Evolutionary conservation across 2,329 filamentous ascomycete genomes (phyloP).

Genomic region (Fusarium scirpi): DNA sequence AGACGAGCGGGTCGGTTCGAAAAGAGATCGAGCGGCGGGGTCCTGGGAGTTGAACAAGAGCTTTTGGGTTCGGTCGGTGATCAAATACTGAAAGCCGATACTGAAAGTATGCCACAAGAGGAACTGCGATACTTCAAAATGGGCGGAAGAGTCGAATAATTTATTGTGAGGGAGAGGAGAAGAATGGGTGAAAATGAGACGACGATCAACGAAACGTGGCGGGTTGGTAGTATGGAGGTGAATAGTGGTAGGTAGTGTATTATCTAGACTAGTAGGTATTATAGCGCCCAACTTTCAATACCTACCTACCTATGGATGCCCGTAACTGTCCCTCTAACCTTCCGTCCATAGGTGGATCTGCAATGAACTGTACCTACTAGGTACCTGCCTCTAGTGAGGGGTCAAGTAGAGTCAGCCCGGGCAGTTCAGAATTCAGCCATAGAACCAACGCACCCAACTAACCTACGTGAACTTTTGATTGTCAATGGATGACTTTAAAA

Average conservation of each 20-base stretch:
- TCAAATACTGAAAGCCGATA: conserved; percentile 7
- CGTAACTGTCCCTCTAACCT: neutral
- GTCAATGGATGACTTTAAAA: neutral
- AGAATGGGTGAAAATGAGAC: conserved; percentile 22
- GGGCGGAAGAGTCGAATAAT: neutral
- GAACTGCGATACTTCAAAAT: neutral
- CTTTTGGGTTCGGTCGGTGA: conserved; percentile 8
- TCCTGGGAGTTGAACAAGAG: conserved; percentile 15
- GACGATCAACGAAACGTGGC: conserved; percentile 19
- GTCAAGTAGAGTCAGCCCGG: neutral
- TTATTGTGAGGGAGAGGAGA: neutral
- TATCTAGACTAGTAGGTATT: neutral
- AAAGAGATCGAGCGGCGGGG: conserved; percentile 29
- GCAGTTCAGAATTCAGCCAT: neutral
- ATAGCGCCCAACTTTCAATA: neutral
- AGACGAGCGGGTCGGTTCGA: conserved; percentile 11
- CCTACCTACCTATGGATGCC: neutral
- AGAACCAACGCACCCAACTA: neutral
- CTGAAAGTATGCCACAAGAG: neutral
- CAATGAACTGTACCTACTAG: neutral
- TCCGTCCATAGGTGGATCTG: neutral
- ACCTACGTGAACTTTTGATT: neutral
- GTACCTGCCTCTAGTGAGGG: neutral
- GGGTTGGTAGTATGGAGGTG: conserved; percentile 5
- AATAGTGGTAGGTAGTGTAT: neutral